phyloP scores from a whole-genome alignment of 2,329 filamentous ascomycete species.

The Lachnellula subtilissima region DNA sequence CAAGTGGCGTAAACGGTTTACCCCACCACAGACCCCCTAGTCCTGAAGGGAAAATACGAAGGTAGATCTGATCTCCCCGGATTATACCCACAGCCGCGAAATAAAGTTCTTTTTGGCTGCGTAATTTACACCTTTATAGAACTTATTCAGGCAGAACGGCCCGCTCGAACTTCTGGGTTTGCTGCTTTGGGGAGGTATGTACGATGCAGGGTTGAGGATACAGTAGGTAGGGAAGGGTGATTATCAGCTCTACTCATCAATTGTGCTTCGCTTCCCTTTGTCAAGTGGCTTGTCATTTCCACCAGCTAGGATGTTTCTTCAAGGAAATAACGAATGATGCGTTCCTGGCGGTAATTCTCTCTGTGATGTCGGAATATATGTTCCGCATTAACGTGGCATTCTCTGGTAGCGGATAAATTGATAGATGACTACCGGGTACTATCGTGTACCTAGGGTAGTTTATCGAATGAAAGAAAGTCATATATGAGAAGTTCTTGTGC shows the following conservation, averaged over 20 bases:
- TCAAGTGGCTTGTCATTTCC: neutral
- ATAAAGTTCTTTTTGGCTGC: neutral
- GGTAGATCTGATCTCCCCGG: neutral
- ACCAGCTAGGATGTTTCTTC: neutral
- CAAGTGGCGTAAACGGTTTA: neutral
- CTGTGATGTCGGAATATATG: slow-evolving; percentile 5
- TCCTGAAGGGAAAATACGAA: neutral
- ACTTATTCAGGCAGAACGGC: slow-evolving; percentile 1
- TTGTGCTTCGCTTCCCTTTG: neutral
- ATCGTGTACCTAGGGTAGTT: neutral
- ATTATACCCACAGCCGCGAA: neutral
- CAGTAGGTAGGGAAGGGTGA: neutral
- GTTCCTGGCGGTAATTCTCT: neutral
- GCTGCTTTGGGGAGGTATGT: neutral
- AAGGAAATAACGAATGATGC: neutral
- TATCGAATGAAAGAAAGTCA: neutral
- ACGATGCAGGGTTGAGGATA: neutral
- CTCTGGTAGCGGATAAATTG: neutral
- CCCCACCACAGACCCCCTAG: neutral
- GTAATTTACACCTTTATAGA: neutral
- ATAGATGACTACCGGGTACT: slow-evolving; percentile 3
- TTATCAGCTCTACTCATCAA: neutral
- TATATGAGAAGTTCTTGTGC: neutral
- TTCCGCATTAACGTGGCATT: slow-evolving; percentile 2
- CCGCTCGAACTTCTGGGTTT: neutral